These are phyloP conservation scores for Colletotrichum somersetense DNA, from an alignment of 2,329 filamentous ascomycete species.

Conservation along the genomic window DNA sequence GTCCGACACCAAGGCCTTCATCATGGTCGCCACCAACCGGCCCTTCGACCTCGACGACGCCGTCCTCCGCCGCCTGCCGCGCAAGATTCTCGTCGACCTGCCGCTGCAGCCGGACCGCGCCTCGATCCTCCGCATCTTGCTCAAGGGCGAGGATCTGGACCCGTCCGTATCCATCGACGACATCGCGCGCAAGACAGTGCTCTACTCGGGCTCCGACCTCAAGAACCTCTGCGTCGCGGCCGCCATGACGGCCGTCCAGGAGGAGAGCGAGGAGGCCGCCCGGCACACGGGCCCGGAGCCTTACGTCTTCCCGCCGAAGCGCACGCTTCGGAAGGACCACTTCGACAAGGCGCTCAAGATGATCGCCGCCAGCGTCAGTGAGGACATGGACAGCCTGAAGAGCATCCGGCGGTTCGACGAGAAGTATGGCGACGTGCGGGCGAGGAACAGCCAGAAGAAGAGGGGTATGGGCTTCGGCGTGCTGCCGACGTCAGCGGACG, in stretches of 20 bases:
- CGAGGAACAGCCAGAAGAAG: slow-evolving; percentile 61
- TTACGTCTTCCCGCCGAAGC: slow-evolving; percentile 75
- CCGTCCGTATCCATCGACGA: slow-evolving; percentile 69
- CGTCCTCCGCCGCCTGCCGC: slow-evolving; percentile 80
- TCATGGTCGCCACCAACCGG: slow-evolving; percentile 97
- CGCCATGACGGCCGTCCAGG: slow-evolving; percentile 82
- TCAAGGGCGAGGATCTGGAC: slow-evolving; percentile 75
- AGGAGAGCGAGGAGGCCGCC: slow-evolving; percentile 68
- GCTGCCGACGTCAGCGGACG: slow-evolving; percentile 53
- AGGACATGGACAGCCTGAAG: slow-evolving; percentile 89
- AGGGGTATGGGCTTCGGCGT: slow-evolving; percentile 71
- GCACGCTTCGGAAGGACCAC: slow-evolving; percentile 75
- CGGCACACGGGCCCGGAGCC: slow-evolving; percentile 55
- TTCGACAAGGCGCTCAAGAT: slow-evolving; percentile 89
- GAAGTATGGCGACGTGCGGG: slow-evolving; percentile 86
- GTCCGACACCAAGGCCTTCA: slow-evolving; percentile 84
- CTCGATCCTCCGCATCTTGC: slow-evolving; percentile 78
- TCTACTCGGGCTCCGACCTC: slow-evolving; percentile 86
- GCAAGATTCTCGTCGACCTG: slow-evolving; percentile 79
- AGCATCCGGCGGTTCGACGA: slow-evolving; percentile 96
- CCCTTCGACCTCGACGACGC: slow-evolving; percentile 95
- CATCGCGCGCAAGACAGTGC: slow-evolving; percentile 76
- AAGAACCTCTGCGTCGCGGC: slow-evolving; percentile 87
- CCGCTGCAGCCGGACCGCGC: slow-evolving; percentile 75
- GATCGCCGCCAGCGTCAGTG: slow-evolving; percentile 91